Base-by-base conservation (phyloP, 73 alveolate genomes). In the Durusdinium trenchii region DNA sequence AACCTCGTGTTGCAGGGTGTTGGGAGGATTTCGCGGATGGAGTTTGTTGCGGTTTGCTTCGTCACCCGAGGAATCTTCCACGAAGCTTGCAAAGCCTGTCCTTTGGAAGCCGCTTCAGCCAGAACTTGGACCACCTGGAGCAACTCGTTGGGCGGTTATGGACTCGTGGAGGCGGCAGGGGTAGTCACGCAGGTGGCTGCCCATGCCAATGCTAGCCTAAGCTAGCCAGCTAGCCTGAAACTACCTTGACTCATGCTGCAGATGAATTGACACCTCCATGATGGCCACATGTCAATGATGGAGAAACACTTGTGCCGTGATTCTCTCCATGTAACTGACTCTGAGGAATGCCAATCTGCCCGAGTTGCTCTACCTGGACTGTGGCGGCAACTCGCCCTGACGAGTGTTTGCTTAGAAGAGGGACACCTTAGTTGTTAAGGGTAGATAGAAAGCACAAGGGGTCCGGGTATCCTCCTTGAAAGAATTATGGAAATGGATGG, bases 41-140 rank as follows among this genome's bases (percentile, higher is more conserved):
- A n/a, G n/a, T n/a, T n/a, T n/a, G n/a, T n/a, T n/a, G n/a, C n/a
- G n/a, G n/a, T n/a, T n/a, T n/a, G n/a, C n/a, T n/a, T n/a, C n/a
- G n/a, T n/a, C n/a, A n/a, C n/a, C 87, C 35, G 32, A 81, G 91
- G 91, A 81, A 46, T 30, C 10, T 81, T 64, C 91, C 91, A 6
- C 50, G 46, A 6, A 81, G 46, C 47, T 45, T 81, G 71, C 91
- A 81, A 81, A 26, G 71, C 48, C 71, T 81, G 48, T 48, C 71
- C 71, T 81, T 81, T 48, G 91, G 91, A 30, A 81, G 91, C 35
- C 67, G 91, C 32, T 81, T 81, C 91, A 47, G 48, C 36, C 91
- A 50, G 69, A 81, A 81, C 69, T 81, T 81, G 91, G 91, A 81
- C 30, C 91, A 48, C 48, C 32, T 81, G 91, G 91, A 81, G 91